A percentile compares a stretch with the other conserved stretches of the same genome.
phyloP scores from a whole-genome alignment of 257 asterid species.

The Rubia yunnanensis region DNA sequence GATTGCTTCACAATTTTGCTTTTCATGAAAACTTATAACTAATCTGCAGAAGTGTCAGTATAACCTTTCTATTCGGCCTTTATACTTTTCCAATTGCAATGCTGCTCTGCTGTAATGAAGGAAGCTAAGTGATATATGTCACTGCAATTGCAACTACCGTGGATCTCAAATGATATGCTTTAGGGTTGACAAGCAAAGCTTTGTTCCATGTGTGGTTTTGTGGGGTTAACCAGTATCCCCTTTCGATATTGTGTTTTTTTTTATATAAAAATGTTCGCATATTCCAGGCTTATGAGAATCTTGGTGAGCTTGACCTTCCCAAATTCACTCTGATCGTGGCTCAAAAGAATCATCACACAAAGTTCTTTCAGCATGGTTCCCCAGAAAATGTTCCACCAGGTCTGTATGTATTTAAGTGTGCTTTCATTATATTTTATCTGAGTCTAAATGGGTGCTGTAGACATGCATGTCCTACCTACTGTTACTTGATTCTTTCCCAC shows the following conservation, averaged over 20 bases:
- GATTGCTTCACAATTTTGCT: neutral
- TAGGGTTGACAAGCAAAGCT: neutral
- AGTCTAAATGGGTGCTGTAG: neutral
- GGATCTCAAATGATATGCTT: neutral
- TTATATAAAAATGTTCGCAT: neutral
- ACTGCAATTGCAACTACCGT: neutral
- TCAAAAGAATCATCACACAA: slow-evolving; percentile 82
- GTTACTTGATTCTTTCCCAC: slow-evolving; percentile 10
- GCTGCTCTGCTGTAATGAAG: neutral
- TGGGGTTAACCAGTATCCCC: neutral
- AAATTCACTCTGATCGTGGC: slow-evolving; percentile 84
- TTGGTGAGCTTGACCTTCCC: slow-evolving; percentile 65
- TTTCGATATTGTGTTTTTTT: neutral
- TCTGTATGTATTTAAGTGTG: slow-evolving; percentile 20
- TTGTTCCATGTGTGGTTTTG: neutral
- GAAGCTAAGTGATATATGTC: neutral
- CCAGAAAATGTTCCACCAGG: slow-evolving; percentile 82
- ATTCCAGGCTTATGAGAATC: slow-evolving; percentile 71
- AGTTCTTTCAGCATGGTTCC: slow-evolving; percentile 61
- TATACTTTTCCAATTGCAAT: neutral
- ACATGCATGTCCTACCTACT: neutral
- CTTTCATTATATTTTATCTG: slow-evolving; percentile 2
- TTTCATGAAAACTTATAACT: neutral
- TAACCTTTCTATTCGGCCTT: neutral
- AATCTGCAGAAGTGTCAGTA: neutral